These are phyloP conservation scores for Blastobotrys malaysiensis DNA, from an alignment of 1,139 yeast genomes.

Conservation along the genomic window DNA sequence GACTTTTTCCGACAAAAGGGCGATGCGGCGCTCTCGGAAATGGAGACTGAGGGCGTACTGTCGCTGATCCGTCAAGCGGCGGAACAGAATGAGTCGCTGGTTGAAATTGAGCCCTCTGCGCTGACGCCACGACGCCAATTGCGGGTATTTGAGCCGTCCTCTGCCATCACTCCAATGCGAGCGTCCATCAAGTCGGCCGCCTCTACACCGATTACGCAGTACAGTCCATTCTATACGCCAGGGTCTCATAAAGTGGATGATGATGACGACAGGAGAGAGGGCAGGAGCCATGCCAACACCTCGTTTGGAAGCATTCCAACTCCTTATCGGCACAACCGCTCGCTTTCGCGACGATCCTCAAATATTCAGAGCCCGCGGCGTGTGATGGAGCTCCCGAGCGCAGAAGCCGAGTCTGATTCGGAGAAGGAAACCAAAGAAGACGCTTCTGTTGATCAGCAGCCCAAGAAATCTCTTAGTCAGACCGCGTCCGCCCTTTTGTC, in stretches of 20 bases:
- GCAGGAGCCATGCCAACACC: neutral
- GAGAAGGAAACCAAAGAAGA: neutral
- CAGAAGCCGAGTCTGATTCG: neutral
- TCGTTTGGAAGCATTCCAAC: slow-evolving; percentile 18
- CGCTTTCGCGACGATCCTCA: neutral
- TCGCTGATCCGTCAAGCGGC: slow-evolving; percentile 43
- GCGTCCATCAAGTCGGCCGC: slow-evolving; percentile 1
- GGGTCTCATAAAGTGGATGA: neutral
- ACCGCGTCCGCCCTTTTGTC: slow-evolving; percentile 65
- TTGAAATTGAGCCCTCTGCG: slow-evolving; percentile 8
- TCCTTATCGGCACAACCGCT: slow-evolving; percentile 12
- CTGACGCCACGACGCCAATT: neutral
- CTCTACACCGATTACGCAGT: slow-evolving; percentile 5
- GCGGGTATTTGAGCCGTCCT: neutral
- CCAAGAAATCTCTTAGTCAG: slow-evolving; percentile 43
- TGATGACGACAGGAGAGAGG: neutral
- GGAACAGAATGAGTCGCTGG: slow-evolving; percentile 32
- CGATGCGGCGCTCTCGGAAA: slow-evolving; percentile 61
- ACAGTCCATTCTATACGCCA: slow-evolving; percentile 10
- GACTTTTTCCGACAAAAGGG: slow-evolving; percentile 74
- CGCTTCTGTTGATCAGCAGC: slow-evolving; percentile 2
- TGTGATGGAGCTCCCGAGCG: neutral
- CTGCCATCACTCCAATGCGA: neutral
- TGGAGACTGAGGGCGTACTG: slow-evolving; percentile 82
- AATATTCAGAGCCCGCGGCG: neutral